A percentile compares a stretch with the other conserved stretches of the same genome.
Evolutionary conservation across 2,329 filamentous ascomycete genomes (phyloP).

Genomic region (Cercospora sp.): DNA sequence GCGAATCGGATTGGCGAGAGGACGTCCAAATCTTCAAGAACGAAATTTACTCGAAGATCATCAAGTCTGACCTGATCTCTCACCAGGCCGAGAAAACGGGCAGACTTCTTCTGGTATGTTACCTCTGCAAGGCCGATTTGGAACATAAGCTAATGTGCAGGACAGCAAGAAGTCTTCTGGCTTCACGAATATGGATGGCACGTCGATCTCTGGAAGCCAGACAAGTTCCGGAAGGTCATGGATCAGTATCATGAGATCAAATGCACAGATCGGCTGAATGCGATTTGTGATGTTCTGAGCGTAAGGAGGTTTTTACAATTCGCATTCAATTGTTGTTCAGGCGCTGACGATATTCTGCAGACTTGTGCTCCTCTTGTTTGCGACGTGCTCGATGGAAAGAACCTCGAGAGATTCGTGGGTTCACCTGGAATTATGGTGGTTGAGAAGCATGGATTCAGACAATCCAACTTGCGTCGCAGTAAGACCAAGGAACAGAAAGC

Average conservation of each 20-base stretch:
- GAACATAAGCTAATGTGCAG: not conserved
- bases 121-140: not conserved
- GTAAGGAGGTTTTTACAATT: not conserved
- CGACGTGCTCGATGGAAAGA: not conserved
- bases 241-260: not conserved
- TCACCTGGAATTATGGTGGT: not conserved
- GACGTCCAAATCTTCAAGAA: too few relatives aligned
- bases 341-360: not conserved
- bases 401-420: not conserved
- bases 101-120: not conserved
- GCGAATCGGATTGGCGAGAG: too few relatives aligned
- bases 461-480: not conserved
- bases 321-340: not conserved
- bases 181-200: not conserved
- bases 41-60: too few relatives aligned
- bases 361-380: not conserved
- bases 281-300: not conserved
- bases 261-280: not conserved
- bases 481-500: too few relatives aligned
- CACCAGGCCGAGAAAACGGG: not conserved
- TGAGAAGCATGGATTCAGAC: not conserved
- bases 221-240: not conserved
- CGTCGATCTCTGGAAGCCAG: not conserved
- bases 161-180: not conserved
- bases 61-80: too few relatives aligned